Evolutionary conservation across 441 rosid genomes (phyloP).

Genomic region (Viola pubescens): DNA sequence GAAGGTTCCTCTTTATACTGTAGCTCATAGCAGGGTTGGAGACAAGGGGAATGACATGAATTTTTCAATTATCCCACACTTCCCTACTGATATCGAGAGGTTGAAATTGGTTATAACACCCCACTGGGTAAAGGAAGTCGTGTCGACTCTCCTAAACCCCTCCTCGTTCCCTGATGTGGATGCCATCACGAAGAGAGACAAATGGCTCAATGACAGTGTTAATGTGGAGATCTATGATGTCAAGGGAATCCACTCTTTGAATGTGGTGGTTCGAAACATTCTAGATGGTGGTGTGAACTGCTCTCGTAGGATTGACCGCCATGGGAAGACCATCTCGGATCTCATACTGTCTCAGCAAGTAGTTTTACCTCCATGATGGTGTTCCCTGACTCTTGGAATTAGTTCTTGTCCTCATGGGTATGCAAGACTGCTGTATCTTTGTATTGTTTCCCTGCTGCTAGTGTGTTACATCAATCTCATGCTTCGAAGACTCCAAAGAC

Average conservation of each 20-base stretch:
- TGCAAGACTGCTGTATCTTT: no score
- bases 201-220: constrained; percentile 31
- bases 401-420: no score
- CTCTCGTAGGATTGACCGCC: constrained; percentile 83
- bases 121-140: constrained; percentile 55
- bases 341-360: constrained; percentile 62
- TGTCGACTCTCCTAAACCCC: constrained; percentile 41
- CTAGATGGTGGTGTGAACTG: constrained; percentile 90
- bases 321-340: constrained; percentile 78
- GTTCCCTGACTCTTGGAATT: background rate
- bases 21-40: constrained; percentile 77
- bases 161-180: constrained; percentile 38
- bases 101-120: constrained; percentile 59
- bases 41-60: constrained; percentile 88
- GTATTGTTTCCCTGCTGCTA: no score
- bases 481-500: no score
- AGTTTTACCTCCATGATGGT: constrained; percentile 32
- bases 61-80: constrained; percentile 75
- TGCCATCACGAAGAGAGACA: constrained; percentile 28
- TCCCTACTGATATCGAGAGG: constrained; percentile 46
- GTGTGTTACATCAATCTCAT: no score
- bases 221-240: constrained; percentile 67
- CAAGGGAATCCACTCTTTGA: constrained; percentile 56
- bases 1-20: constrained; percentile 53
- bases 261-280: constrained; percentile 66